These are phyloP conservation scores for Chalciporus pseudorubinellus DNA, from an alignment of 768 basidiomycete genomes.

Conservation along the genomic window DNA sequence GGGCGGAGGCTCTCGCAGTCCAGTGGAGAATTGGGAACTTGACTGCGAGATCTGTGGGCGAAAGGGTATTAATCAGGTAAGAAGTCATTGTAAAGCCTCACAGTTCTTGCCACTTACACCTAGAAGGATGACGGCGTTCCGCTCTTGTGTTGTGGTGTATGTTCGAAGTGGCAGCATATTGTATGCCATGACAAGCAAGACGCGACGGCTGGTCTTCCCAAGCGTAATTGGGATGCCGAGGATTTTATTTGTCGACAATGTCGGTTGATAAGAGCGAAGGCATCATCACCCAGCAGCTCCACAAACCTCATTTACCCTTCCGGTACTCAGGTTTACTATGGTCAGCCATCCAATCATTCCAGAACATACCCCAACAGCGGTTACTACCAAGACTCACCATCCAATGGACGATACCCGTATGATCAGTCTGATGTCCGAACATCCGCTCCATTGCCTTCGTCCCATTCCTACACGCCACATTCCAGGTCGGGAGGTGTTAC, in stretches of 20 bases:
- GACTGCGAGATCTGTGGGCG: constrained; percentile 85
- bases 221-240: constrained; percentile 81
- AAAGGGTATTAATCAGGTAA: constrained; percentile 69
- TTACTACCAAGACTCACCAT: constrained; percentile 15
- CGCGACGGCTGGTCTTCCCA: constrained; percentile 55
- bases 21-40: constrained; percentile 76
- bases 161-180: constrained; percentile 89
- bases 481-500: constrained; percentile 28
- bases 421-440: constrained; percentile 20
- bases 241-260: constrained; percentile 77
- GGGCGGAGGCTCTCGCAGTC: constrained; percentile 50
- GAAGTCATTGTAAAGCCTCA: constrained; percentile 21
- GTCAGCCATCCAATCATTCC: constrained; percentile 12
- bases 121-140: constrained; percentile 74
- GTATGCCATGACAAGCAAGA: constrained; percentile 79
- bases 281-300: constrained; percentile 6
- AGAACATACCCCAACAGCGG: constrained; percentile 15
- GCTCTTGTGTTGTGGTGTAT: constrained; percentile 79
- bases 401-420: constrained; percentile 22
- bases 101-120: constrained; percentile 5
- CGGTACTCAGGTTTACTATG: constrained; percentile 12
- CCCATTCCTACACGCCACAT: constrained; percentile 20
- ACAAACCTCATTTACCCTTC: constrained; percentile 8
- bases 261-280: constrained; percentile 22
- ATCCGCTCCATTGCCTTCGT: constrained; percentile 11